phyloP scores from a whole-genome alignment of 176 grass and related monocot genomes.

The Oryza officinalis region DNA sequence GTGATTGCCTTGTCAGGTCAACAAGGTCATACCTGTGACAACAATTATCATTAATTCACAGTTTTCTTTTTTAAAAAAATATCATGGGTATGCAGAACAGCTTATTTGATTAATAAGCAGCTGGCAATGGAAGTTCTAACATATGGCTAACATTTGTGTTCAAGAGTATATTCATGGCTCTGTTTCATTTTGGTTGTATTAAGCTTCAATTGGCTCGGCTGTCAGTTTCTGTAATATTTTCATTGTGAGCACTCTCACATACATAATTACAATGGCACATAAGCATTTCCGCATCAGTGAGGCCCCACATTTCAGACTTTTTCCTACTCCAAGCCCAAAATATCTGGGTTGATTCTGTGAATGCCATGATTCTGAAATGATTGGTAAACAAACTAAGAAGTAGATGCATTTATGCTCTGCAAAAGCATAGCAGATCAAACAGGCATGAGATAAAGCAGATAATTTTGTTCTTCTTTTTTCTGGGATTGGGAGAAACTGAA shows the following conservation, averaged over 20 bases:
- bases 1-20: conserved; percentile 78
- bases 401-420: neutral
- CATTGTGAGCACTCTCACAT: neutral
- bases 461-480: neutral
- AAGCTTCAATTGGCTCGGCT: neutral
- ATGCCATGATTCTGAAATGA: conserved; percentile 6
- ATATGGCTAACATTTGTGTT: neutral
- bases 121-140: neutral
- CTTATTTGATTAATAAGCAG: conserved; percentile 8
- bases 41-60: neutral
- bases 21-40: conserved; percentile 87
- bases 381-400: conserved; percentile 5
- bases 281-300: neutral
- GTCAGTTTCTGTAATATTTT: neutral
- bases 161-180: conserved; percentile 6
- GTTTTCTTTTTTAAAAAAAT: neutral
- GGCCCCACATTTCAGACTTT: neutral
- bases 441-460: neutral
- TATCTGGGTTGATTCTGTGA: neutral
- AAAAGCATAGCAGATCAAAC: neutral
- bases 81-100: neutral
- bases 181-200: neutral
- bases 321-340: neutral
- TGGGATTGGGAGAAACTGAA: neutral
- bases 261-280: neutral